Percentiles rank a stretch among this genome's conserved stretches.
These are phyloP conservation scores for Sclerotinia minor DNA, from an alignment of 2,329 filamentous ascomycete species.

Conservation along the genomic window DNA sequence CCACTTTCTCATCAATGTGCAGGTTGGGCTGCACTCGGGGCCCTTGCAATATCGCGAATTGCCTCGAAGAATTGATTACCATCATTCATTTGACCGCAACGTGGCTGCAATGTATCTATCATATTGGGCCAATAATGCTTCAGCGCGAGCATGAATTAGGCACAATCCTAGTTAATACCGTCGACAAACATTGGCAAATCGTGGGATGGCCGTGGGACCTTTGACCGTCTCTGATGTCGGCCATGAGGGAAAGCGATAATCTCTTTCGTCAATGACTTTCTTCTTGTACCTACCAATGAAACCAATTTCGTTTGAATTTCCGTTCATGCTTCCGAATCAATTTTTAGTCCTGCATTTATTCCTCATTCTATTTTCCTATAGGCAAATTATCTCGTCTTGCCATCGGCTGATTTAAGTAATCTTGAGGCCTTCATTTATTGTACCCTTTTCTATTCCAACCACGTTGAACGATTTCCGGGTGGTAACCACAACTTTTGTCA, in stretches of 20 bases:
- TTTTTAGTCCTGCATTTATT: slow-evolving; percentile 14
- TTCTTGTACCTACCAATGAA: slow-evolving; percentile 21
- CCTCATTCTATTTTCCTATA: slow-evolving; percentile 15
- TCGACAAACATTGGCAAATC: slow-evolving; percentile 22
- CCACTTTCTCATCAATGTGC: slow-evolving; percentile 21
- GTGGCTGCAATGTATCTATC: slow-evolving; percentile 37
- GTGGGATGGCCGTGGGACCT: slow-evolving; percentile 2
- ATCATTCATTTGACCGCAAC: slow-evolving; percentile 35
- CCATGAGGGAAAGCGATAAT: neutral
- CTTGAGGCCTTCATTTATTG: slow-evolving; percentile 14
- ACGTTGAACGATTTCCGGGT: slow-evolving; percentile 18
- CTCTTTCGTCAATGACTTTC: slow-evolving; percentile 14
- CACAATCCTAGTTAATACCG: slow-evolving; percentile 21
- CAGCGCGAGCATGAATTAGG: slow-evolving; percentile 40
- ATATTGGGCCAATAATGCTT: slow-evolving; percentile 35
- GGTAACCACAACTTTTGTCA: slow-evolving; percentile 17
- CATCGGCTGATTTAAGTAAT: slow-evolving; percentile 17
- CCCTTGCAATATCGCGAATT: slow-evolving; percentile 35
- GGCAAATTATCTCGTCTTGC: slow-evolving; percentile 8
- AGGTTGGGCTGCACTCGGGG: slow-evolving; percentile 32
- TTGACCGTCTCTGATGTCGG: slow-evolving; percentile 14
- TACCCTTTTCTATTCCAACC: slow-evolving; percentile 2
- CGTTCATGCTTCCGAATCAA: slow-evolving; percentile 12
- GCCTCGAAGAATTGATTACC: slow-evolving; percentile 27
- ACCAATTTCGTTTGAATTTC: neutral